A percentile compares a stretch with the other conserved stretches of the same genome.
Conservation (phyloP, 768 basidiomycete genomes). For the Rhizopogon salebrosus region DNA sequence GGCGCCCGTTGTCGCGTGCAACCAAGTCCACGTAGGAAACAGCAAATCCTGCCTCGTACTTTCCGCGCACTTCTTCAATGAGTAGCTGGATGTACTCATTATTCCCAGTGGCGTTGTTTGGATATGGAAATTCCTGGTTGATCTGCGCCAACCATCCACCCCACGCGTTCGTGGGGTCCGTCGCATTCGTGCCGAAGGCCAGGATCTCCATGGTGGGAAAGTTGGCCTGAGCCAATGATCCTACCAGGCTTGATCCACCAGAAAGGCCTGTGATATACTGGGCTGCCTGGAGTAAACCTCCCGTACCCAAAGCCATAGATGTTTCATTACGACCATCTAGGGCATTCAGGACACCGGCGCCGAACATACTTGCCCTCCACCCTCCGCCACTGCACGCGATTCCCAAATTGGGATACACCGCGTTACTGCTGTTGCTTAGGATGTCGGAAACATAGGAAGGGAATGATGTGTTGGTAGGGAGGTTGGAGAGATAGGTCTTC, state of each 20-base stretch:
- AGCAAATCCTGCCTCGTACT: conserved; percentile 8
- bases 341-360: conserved; percentile 27
- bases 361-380: conserved; percentile 32
- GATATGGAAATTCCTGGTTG: conserved; percentile 6
- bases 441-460: conserved; percentile 27
- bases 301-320: conserved; percentile 21
- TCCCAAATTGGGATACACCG: conserved; percentile 9
- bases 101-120: conserved; percentile 10
- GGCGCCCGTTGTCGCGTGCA: conserved; percentile 3
- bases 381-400: conserved; percentile 39
- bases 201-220: conserved; percentile 20
- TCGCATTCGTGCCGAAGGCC: conserved; percentile 11
- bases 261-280: conserved; percentile 34
- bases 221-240: conserved; percentile 25
- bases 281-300: conserved; percentile 32
- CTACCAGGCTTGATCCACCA: conserved; percentile 16
- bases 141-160: conserved; percentile 18
- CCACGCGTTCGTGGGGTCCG: conserved; percentile 1
- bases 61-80: conserved; percentile 13
- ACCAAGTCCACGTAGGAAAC: conserved; percentile 8
- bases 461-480: conserved; percentile 15
- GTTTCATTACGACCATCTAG: conserved; percentile 29
- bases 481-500: conserved; percentile 27
- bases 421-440: conserved; percentile 7
- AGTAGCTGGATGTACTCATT: conserved; percentile 10